Evolutionary conservation across 2,329 filamentous ascomycete species (phyloP).

Genomic region (Ophiostoma novo-ulmi): DNA sequence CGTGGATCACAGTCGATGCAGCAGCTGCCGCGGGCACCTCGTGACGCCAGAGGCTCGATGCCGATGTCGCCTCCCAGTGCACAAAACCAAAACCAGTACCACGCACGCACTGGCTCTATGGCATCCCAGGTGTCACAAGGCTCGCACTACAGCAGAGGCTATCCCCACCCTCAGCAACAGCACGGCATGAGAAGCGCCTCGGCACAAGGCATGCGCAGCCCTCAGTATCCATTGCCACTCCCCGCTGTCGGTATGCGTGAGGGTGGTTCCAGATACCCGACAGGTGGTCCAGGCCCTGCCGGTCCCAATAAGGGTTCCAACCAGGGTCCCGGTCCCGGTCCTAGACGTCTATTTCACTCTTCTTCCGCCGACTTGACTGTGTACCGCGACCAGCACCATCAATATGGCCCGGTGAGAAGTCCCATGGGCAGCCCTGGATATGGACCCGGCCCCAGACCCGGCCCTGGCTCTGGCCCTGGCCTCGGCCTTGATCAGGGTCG

Average conservation of each 20-base stretch:
- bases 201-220: not conserved
- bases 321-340: not conserved
- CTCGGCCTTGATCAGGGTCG: not conserved
- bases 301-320: not conserved
- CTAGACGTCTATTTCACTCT: not conserved
- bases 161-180: not conserved
- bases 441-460: not conserved
- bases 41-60: conserved; percentile 4
- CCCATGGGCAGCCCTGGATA: conserved; percentile 9
- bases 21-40: conserved; percentile 17
- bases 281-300: not conserved
- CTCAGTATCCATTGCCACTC: not conserved
- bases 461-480: not conserved
- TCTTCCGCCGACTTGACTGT: conserved; percentile 9
- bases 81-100: not conserved
- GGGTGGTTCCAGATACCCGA: conserved; percentile 2
- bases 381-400: conserved; percentile 11
- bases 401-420: conserved; percentile 3
- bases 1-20: conserved; percentile 21
- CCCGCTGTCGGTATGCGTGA: not conserved
- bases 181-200: conserved; percentile 13
- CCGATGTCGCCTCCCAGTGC: conserved; percentile 5
- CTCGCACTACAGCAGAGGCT: not conserved
- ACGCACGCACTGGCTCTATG: conserved; percentile 18
- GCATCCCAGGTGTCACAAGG: not conserved